Evolutionary conservation across 2,329 filamentous ascomycete species (phyloP).

Genomic region (Metarhizium album): DNA sequence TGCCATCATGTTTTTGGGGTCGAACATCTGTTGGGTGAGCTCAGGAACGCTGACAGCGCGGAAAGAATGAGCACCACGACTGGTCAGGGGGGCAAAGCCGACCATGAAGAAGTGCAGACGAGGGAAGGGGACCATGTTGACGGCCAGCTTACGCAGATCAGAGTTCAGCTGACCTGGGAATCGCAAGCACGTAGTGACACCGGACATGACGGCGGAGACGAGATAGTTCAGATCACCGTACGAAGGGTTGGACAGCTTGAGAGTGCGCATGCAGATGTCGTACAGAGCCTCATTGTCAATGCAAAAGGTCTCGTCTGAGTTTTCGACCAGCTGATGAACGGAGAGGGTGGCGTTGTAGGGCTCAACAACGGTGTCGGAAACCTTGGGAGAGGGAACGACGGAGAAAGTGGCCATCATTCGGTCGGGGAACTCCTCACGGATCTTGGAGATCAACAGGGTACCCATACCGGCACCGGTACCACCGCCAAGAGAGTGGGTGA

Average conservation of each 20-base stretch:
- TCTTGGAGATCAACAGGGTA: slow-evolving; percentile 99
- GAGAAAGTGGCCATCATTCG: slow-evolving; percentile 99
- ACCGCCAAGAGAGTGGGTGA: slow-evolving; percentile 99
- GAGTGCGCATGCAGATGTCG: slow-evolving; percentile 99
- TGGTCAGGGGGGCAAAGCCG: slow-evolving; percentile 96
- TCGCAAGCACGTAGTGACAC: slow-evolving; percentile 95
- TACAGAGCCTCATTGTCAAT: slow-evolving; percentile 99
- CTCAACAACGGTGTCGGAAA: slow-evolving; percentile 98
- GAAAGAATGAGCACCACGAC: slow-evolving; percentile 77
- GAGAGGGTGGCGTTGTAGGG: slow-evolving; percentile 99
- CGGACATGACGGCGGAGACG: slow-evolving; percentile 98
- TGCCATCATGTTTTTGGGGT: slow-evolving; percentile 99
- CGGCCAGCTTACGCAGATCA: slow-evolving; percentile 96
- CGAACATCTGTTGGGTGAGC: slow-evolving; percentile 99
- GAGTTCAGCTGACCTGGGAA: slow-evolving; percentile 99
- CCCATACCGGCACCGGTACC: slow-evolving; percentile 99
- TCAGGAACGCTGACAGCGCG: slow-evolving; percentile 95
- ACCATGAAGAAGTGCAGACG: slow-evolving; percentile 99
- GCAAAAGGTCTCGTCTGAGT: slow-evolving; percentile 99
- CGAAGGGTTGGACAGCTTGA: slow-evolving; percentile 97
- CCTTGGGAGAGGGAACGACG: slow-evolving; percentile 96
- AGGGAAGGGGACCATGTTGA: slow-evolving; percentile 99
- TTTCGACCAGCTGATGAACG: slow-evolving; percentile 97
- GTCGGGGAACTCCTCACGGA: slow-evolving; percentile 99
- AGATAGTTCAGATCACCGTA: slow-evolving; percentile 99